A percentile compares a stretch with the other conserved stretches of the same genome.
These are phyloP conservation scores for Setomelanomma holmii DNA, from an alignment of 2,329 filamentous ascomycete genomes.

Conservation along the genomic window DNA sequence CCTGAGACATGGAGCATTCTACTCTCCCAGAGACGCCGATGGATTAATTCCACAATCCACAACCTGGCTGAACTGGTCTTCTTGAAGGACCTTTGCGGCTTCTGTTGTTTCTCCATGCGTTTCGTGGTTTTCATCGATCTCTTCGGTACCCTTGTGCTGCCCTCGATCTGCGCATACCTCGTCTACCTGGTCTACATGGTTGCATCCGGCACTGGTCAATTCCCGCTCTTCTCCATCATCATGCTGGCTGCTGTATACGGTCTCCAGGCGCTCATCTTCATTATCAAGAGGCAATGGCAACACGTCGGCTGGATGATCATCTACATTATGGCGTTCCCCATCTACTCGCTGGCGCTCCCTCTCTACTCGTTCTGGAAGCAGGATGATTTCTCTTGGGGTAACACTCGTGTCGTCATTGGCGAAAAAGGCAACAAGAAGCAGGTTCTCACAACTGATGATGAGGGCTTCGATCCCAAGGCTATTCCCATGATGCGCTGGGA, in stretches of 20 bases:
- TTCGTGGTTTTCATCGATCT: slow-evolving; percentile 96
- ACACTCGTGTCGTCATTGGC: slow-evolving; percentile 94
- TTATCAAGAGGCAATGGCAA: slow-evolving; percentile 96
- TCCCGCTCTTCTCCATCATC: slow-evolving; percentile 85
- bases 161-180: slow-evolving; percentile 85
- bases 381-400: slow-evolving; percentile 99
- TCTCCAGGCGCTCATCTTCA: slow-evolving; percentile 94
- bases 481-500: slow-evolving; percentile 98
- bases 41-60: slow-evolving; percentile 99
- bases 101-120: slow-evolving; percentile 98
- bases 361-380: slow-evolving; percentile 99
- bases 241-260: slow-evolving; percentile 94
- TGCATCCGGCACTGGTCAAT: slow-evolving; percentile 71
- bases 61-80: slow-evolving; percentile 91
- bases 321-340: slow-evolving; percentile 92
- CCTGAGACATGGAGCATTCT: slow-evolving; percentile 94
- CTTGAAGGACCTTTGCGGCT: slow-evolving; percentile 93
- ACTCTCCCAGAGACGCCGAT: slow-evolving; percentile 95
- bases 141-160: slow-evolving; percentile 88
- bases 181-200: slow-evolving; percentile 86
- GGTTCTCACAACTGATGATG: slow-evolving; percentile 80
- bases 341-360: slow-evolving; percentile 89
- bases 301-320: slow-evolving; percentile 99
- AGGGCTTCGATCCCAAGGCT: slow-evolving; percentile 87
- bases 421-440: slow-evolving; percentile 86